Base-by-base conservation (phyloP, 140 eudicot genomes). In the Senecio squalidus region DNA sequence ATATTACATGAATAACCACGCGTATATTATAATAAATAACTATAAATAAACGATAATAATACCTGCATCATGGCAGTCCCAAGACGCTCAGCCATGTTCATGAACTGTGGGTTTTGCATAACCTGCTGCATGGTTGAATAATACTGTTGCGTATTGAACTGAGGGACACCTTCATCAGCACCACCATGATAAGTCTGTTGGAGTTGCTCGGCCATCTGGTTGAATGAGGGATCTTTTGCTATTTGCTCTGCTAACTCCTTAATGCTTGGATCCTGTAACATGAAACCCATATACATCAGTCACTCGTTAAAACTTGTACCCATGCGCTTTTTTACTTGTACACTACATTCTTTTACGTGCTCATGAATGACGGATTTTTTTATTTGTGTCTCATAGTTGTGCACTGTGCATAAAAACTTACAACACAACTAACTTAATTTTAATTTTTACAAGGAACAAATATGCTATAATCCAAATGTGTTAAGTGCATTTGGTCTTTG, bases 51-150 rank as follows among this genome's bases (percentile, higher is more conserved):
- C 18, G n/a, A 11, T 34, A 15, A 24, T 27, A 34, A 14, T 81
- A 88, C 97, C 97, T 90, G 97, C 94, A 90, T 80, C 73, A 90
- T 77, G n/a, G 94, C 90, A 64, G 36, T 73, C 29, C 97, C 97
- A 55, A 90, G 97, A 52, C 83, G 83, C 56, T 90, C 97, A 56
- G 97, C 97, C 97, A 85, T 90, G 74, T 45, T 74, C 95, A 90
- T 82, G 54, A 90, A 90, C 16, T 90, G 94, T 25, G 94, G 97
- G 48, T 90, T 90, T 74, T 90, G 95, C 97, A 90, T 90, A 58
- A 90, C 95, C 50, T 90, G 87, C 46, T 90, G 97, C 97, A 85
- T 83, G 14, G 95, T 90, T 26, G 94, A 72, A 55, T 75, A 80
- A 72, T 90, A 90, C 66, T 85, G 95, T 45, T 82, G 86, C 15